Conservation (phyloP, 176 grass and related monocot genomes). For the Secale cereale region DNA sequence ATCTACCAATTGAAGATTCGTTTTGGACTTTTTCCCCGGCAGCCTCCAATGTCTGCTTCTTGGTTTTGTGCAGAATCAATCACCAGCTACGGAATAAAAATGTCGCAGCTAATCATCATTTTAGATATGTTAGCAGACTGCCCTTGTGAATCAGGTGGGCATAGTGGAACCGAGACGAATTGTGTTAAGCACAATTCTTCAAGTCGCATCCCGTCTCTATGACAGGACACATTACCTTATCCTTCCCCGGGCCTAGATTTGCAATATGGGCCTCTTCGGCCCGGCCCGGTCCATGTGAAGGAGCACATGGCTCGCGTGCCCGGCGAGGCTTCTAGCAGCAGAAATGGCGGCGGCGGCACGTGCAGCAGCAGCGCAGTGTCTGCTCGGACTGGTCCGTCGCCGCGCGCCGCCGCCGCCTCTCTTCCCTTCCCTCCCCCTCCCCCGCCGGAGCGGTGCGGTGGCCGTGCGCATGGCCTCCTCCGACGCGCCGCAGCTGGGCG, state of each 20-base stretch:
- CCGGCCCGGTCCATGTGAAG: background rate
- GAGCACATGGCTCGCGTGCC: background rate
- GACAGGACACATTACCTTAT: no score
- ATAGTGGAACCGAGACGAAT: no score
- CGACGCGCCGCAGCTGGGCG: background rate
- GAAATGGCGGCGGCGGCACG: slow-evolving; percentile 18
- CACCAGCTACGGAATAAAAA: no score
- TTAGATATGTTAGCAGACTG: no score
- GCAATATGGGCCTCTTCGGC: background rate
- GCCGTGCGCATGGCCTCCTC: slow-evolving; percentile 57
- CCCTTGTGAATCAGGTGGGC: no score
- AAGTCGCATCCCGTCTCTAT: no score
- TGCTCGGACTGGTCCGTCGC: slow-evolving; percentile 11
- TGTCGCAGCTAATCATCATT: no score
- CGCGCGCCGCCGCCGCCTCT: background rate
- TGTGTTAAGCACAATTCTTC: no score
- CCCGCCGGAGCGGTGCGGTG: background rate
- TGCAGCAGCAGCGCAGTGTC: background rate
- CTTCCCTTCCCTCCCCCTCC: background rate
- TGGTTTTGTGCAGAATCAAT: no score
- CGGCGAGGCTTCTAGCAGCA: background rate
- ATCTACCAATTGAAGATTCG: no score
- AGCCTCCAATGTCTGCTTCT: no score
- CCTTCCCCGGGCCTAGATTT: rapidly evolving
- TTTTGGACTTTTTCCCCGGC: no score